Evolutionary conservation across 805 yeast species (phyloP), one percentile per base, ranked within the genome.

Genomic region (Saccharomycopsis synnaedendra): DNA sequence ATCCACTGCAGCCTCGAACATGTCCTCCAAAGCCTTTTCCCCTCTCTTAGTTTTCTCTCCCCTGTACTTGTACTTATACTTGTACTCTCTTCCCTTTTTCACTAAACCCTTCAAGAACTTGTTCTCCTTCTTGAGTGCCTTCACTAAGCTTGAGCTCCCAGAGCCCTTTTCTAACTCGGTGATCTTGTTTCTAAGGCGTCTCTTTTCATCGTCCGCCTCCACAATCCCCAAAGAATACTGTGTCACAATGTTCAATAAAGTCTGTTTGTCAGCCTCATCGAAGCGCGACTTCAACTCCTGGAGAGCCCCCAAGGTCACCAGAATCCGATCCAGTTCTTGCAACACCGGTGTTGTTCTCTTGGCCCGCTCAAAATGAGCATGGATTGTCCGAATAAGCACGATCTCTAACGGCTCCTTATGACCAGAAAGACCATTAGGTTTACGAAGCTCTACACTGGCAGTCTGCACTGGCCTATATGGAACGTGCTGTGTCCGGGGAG

Each of bases 1-100:
- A 19, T 19, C 19, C 19, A 19, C 19, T 19, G 19, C 19, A 19
- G 19, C 19, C 19, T 19, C 19, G 19, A 19, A 19, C 19, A 19
- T 19, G 19, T 19, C 19, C 19, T 19, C 19, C 19, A 19, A 19
- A 19, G 19, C 19, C 19, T 19, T 19, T 19, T 19, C 19, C 19
- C 19, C 19, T 19, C 19, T 19, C 19, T 19, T 19, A 19, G 11
- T 5, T 4, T 32, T 39, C 29, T 33, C 33, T 34, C 34, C 50
- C 31, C 43, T 47, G 41, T 47, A 47, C 34, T 47, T 47, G 38
- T 47, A 47, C 30, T 47, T 47, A 44, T 47, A 47, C 47, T 47
- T 47, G 34, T 47, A 47, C 32, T 44, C 41, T 35, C 38, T 42
- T 8, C 34, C 28, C 35, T 33, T 43, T 8, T 29, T 38, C 10